Percentiles rank a stretch among this genome's conserved stretches.
These are phyloP conservation scores for Xylariaceae sp. DNA, from an alignment of 2,329 filamentous ascomycete genomes.

Conservation along the genomic window DNA sequence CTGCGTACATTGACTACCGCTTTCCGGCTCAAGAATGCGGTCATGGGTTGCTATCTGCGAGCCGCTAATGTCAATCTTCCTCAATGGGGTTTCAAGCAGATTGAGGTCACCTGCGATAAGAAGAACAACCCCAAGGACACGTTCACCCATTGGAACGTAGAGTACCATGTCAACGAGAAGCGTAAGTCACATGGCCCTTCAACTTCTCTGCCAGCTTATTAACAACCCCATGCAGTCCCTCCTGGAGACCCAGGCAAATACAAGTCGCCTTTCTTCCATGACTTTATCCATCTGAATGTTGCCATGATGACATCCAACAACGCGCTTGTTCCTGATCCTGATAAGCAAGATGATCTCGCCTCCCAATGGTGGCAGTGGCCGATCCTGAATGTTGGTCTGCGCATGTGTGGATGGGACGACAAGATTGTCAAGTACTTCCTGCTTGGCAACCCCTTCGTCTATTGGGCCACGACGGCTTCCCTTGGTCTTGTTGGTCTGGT, in stretches of 20 bases:
- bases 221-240: conserved; percentile 59
- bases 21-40: conserved; percentile 81
- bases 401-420: conserved; percentile 99
- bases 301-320: conserved; percentile 99
- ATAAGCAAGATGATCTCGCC: conserved; percentile 97
- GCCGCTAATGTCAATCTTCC: conserved; percentile 95
- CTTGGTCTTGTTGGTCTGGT: conserved; percentile 71
- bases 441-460: conserved; percentile 91
- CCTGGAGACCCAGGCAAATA: conserved; percentile 86
- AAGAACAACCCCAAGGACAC: conserved; percentile 87
- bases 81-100: conserved; percentile 99
- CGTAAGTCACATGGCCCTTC: conserved; percentile 55
- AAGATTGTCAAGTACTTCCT: conserved; percentile 97
- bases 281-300: conserved; percentile 97
- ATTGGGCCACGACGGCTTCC: conserved; percentile 87
- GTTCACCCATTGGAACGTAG: conserved; percentile 99
- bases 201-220: conserved; percentile 2
- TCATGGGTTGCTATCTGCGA: conserved; percentile 87
- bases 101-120: conserved; percentile 94
- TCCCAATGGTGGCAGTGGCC: conserved; percentile 99
- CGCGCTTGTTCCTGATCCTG: conserved; percentile 91
- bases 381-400: conserved; percentile 86
- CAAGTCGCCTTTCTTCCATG: conserved; percentile 94
- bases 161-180: conserved; percentile 90
- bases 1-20: conserved; percentile 89